Evolutionary conservation across 345 rosid species (phyloP).

Genomic region (Stellera chamaejasme): DNA sequence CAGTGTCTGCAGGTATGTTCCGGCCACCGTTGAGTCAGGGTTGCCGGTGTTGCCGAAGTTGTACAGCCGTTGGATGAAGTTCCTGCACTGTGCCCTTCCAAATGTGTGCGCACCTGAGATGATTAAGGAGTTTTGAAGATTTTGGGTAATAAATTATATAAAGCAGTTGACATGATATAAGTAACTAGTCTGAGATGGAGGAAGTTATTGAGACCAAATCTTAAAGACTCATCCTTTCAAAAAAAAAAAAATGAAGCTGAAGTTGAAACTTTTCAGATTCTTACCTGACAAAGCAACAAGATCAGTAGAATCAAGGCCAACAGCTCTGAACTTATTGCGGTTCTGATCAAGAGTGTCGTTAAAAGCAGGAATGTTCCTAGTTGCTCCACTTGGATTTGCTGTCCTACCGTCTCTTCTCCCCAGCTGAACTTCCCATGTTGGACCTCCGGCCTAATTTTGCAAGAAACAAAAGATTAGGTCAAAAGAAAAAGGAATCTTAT

Average conservation of each 20-base stretch:
- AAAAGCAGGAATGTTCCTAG: conserved; percentile 8
- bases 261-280: background rate
- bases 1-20: conserved; percentile 8
- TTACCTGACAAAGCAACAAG: conserved; percentile 24
- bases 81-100: conserved; percentile 9
- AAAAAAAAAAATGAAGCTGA: background rate
- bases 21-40: conserved; percentile 11
- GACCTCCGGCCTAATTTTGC: conserved; percentile 26
- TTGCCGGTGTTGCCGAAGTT: conserved; percentile 6
- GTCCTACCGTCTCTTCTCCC: conserved; percentile 17
- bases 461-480: no score
- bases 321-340: conserved; percentile 1
- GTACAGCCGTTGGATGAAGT: conserved; percentile 7
- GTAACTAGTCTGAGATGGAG: no score
- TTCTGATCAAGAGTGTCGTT: background rate
- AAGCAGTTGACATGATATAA: no score
- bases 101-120: conserved; percentile 16
- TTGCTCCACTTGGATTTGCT: conserved; percentile 8
- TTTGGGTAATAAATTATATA: background rate
- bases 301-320: conserved; percentile 21
- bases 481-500: no score
- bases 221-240: background rate
- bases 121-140: no score
- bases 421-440: conserved; percentile 13
- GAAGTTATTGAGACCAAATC: no score